Base-by-base conservation (phyloP, 139 green algal genomes). In the Chlamydomonas eustigma region DNA sequence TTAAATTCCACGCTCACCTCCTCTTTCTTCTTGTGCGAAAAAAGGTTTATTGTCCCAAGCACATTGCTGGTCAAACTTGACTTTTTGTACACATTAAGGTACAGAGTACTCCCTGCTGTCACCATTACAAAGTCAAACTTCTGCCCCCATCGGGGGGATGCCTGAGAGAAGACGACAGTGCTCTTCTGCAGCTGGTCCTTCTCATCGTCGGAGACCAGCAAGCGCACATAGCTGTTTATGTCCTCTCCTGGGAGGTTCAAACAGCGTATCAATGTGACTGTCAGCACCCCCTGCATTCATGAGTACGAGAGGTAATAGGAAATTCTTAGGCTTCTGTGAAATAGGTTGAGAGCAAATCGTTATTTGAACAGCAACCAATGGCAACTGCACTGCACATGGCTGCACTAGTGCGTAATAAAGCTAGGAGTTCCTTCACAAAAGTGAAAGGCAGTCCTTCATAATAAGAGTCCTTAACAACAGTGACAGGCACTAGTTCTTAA, bases 41-140 rank as follows among this genome's bases (percentile, higher is more conserved):
- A 73, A 28, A 73, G 24, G 28, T 44, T 44, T 6, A 44, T 50
- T 6, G 33, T 51, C 33, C 50, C 50, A 35, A 44, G 33, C 66
- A 44, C 32, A 35, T 50, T 73, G 66, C 66, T 32, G 8, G 66
- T 32, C 6, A 73, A 35, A 8, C 24, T 50, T 6, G 33, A 38
- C 66, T 18, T 12, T 6, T 73, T 73, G 66, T 73, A 44, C 30
- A 39, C 30, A 18, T 39, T 73, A 8, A 70, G 8, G 58, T 34
- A 35, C 58, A 70, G 58, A 24, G 58, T 70, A 28, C 58, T 70
- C 25, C 58, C 58, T 34, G 58, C 58, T 22, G 58, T 81, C 18
- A 91, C 65, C 77, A 87, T 88, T 25, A 89, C 80, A 80, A 91
- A 92, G 76, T 92, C 88, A 68, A 91, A 91, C 77, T 89, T 92